Base-by-base conservation (phyloP, 2,329 filamentous ascomycete genomes). In the Epichloe baconii region DNA sequence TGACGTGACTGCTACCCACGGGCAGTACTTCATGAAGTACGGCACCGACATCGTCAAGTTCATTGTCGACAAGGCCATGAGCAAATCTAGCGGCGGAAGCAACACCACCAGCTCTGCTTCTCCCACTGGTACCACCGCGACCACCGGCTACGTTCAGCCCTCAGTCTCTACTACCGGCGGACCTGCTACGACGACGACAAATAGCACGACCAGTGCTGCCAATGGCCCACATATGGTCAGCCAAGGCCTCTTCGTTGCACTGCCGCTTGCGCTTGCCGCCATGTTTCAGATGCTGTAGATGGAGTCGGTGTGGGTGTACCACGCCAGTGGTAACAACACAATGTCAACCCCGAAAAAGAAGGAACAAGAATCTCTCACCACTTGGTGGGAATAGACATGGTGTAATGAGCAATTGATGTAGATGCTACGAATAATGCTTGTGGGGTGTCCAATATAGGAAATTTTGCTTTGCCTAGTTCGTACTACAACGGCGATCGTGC, bases 21-120 rank as follows among this genome's bases (percentile, higher is more conserved):
- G 62, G 19, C 51, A 53, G 23, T 74, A 74, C 55, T 56, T 71
- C 12, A 23, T 45, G 15, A 62, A 57, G 31, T 71, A 71, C 56
- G 63, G 62, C 42, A 54, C 58, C 17, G 59, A 67, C 2, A 61
- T 66, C 3, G 61, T 62, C 49, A 58, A 68, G 17, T 70, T 66
- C 53, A 58, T 71, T 37, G 61, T 69, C 35, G 53, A 61, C 38
- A 62, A 59, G 43, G 70, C 64, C 52, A 40, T 17, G 19, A 12
- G 15, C 12, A 41, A 21, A 8, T 41, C 26, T 36, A 43, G 44
- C 47, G 26, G 15, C 50, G 42, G 26, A 43, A 19, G 34, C 42
- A 50, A 47, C n/a, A 21, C 52, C 12, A 52, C 49, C 49, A 35
- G 41, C 48, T 42, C 50, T 4, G n/a, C 47, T 6, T 7, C 26